Evolutionary conservation across 768 basidiomycete species (phyloP).

Genomic region (Mycena metata): DNA sequence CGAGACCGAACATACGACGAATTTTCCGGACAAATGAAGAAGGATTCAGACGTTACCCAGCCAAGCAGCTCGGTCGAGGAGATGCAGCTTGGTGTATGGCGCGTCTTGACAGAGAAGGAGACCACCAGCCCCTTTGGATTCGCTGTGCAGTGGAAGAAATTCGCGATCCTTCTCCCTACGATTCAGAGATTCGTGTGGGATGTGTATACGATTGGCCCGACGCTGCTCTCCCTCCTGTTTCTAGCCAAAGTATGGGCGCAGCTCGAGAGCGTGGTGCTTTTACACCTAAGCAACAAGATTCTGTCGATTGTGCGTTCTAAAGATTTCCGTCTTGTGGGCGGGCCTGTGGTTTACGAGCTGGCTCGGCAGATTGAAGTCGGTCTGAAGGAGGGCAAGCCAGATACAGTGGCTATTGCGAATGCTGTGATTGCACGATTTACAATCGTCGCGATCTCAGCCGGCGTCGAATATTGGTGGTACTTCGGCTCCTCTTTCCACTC

Average conservation of each 20-base stretch:
- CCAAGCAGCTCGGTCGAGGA: conserved; percentile 20
- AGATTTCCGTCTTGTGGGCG: not conserved
- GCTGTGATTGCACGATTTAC: conserved; percentile 28
- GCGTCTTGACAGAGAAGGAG: conserved; percentile 28
- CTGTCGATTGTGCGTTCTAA: conserved; percentile 29
- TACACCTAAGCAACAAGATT: conserved; percentile 29
- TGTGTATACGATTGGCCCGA: conserved; percentile 25
- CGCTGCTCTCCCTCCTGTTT: conserved; percentile 16
- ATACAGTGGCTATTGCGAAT: conserved; percentile 24
- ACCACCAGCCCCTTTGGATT: conserved; percentile 5
- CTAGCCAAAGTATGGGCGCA: conserved; percentile 27
- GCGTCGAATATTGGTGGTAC: conserved; percentile 30
- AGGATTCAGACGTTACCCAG: not conserved
- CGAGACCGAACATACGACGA: too few relatives aligned
- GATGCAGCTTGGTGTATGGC: conserved; percentile 33
- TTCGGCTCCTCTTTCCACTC: not conserved
- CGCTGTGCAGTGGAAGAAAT: conserved; percentile 25
- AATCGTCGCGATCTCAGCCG: conserved; percentile 27
- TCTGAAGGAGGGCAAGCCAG: conserved; percentile 26
- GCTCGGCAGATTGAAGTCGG: conserved; percentile 34
- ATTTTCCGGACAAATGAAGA: conserved; percentile 8
- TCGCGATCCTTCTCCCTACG: conserved; percentile 16
- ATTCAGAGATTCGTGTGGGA: conserved; percentile 25
- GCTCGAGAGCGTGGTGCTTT: conserved; percentile 29
- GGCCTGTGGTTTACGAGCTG: not conserved